Conservation (phyloP, 331 rosid genomes). For the Spiraea crenata region DNA sequence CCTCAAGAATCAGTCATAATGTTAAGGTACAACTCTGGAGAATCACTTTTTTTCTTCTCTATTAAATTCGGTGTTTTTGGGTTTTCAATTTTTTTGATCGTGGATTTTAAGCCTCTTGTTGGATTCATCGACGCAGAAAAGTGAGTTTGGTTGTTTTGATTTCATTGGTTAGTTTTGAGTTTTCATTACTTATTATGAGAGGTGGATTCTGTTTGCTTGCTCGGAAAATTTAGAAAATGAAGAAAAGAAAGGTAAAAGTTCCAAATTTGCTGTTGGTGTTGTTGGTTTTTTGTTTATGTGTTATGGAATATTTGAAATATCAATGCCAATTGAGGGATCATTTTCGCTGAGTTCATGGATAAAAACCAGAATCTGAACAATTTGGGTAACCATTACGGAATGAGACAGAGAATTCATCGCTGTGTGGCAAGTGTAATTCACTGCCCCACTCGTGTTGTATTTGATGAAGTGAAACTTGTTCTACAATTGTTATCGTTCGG, state of each 20-base stretch:
- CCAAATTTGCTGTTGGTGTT: neutral
- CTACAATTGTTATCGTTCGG: neutral
- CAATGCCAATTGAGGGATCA: neutral
- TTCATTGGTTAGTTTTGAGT: no score
- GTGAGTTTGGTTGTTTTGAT: neutral
- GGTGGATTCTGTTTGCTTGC: conserved; percentile 11
- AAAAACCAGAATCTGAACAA: no score
- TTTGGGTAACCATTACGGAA: neutral
- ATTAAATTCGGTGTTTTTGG: neutral
- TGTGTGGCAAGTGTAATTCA: neutral
- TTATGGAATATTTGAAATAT: neutral
- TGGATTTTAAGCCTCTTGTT: neutral
- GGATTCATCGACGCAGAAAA: neutral
- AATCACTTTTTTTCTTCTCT: neutral
- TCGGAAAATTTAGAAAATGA: conserved; percentile 4
- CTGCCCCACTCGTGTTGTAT: no score
- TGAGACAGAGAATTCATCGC: neutral
- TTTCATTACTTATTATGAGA: neutral
- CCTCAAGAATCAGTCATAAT: neutral
- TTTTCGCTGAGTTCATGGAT: neutral
- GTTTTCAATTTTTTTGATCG: neutral
- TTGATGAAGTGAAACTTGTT: neutral
- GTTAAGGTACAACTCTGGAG: neutral
- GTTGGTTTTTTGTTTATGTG: neutral
- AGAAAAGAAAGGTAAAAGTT: neutral